These are phyloP conservation scores for Calonectria leucothoes DNA, from an alignment of 2,329 filamentous ascomycete genomes.

Conservation along the genomic window DNA sequence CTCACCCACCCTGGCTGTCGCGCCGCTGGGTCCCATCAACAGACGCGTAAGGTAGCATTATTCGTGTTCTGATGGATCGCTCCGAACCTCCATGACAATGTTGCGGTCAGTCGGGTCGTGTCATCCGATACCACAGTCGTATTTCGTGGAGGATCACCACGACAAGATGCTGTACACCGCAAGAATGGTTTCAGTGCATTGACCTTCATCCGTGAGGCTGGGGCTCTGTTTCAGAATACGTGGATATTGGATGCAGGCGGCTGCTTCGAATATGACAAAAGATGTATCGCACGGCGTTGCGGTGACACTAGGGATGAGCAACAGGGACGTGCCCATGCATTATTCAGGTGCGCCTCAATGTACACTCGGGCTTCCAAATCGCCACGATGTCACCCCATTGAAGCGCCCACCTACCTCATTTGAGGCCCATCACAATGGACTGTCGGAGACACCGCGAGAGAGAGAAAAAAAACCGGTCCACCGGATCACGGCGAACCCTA, in stretches of 20 bases:
- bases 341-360: constrained; percentile 29
- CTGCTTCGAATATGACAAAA: background rate
- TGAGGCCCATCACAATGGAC: constrained; percentile 11
- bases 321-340: constrained; percentile 30
- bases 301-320: constrained; percentile 11
- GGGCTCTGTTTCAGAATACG: constrained; percentile 23
- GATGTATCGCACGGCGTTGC: background rate
- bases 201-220: constrained; percentile 1
- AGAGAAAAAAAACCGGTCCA: constrained; percentile 15
- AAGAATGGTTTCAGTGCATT: constrained; percentile 4
- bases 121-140: background rate
- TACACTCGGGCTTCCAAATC: constrained; percentile 16
- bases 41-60: no score
- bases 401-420: constrained; percentile 13
- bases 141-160: background rate
- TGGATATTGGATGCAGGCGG: background rate
- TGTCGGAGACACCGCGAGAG: constrained; percentile 25
- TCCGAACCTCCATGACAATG: background rate
- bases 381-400: constrained; percentile 31
- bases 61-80: background rate
- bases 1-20: background rate
- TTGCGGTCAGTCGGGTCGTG: background rate
- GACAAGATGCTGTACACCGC: background rate
- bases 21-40: background rate
- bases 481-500: constrained; percentile 4